phyloP scores from a whole-genome alignment of 2,329 filamentous ascomycete genomes.

The Paracamarosporium sp. region DNA sequence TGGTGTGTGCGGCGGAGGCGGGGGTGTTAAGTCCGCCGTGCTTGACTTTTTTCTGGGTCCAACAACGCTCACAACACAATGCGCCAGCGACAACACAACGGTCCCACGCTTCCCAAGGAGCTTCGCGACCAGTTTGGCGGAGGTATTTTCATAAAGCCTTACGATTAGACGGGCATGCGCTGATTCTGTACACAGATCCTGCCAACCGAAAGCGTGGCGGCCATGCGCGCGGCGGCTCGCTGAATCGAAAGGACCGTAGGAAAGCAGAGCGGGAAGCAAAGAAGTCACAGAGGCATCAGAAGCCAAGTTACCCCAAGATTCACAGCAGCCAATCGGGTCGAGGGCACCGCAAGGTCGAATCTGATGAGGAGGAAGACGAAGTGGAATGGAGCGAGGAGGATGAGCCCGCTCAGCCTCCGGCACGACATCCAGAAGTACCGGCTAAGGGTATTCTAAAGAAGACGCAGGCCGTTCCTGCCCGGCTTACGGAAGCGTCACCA shows the following conservation, averaged over 20 bases:
- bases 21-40: conserved; percentile 33
- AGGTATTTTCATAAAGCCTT: conserved; percentile 13
- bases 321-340: conserved; percentile 6
- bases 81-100: conserved; percentile 44
- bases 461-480: neutral
- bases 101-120: conserved; percentile 55
- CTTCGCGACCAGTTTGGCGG: conserved; percentile 54
- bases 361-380: neutral
- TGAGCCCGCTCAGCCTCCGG: conserved; percentile 33
- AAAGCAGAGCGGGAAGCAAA: conserved; percentile 70
- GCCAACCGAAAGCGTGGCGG: conserved; percentile 29
- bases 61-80: conserved; percentile 33
- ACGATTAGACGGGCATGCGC: neutral
- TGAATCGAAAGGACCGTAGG: conserved; percentile 68
- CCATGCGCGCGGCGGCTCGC: conserved; percentile 29
- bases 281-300: conserved; percentile 53
- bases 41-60: conserved; percentile 39
- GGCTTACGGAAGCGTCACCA: conserved; percentile 10
- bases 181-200: conserved; percentile 33
- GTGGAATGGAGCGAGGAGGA: conserved; percentile 26
- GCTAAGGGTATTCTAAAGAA: conserved; percentile 44
- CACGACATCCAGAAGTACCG: conserved; percentile 25
- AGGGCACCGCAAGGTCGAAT: neutral
- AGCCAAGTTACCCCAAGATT: conserved; percentile 14
- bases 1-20: conserved; percentile 27